Conservation (phyloP, 352 stramenopile species). For the Blastocystis sp. region DNA sequence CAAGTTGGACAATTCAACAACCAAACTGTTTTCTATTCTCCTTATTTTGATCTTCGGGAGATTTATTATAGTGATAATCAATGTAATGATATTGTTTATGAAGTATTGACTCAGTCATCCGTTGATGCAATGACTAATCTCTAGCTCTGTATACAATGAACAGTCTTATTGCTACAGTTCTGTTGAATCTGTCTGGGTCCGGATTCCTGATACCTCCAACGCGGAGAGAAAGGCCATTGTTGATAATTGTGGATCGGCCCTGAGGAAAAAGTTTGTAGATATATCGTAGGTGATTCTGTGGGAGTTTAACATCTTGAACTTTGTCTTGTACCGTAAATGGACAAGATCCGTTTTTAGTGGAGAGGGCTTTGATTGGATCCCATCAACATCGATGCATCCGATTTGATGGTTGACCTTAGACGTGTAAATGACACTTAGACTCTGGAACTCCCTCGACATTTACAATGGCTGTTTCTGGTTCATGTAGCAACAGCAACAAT, state of each 20-base stretch:
- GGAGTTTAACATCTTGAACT: background rate
- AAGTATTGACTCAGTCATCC: background rate
- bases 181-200: background rate
- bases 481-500: background rate
- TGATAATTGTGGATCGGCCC: slow-evolving; percentile 1
- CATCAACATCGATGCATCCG: background rate
- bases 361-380: background rate
- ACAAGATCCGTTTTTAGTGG: background rate
- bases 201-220: background rate
- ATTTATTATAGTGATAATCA: background rate
- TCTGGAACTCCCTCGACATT: background rate
- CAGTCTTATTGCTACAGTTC: background rate
- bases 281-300: background rate
- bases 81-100: background rate
- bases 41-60: slow-evolving; percentile 7
- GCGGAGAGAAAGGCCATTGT: background rate
- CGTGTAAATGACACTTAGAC: background rate
- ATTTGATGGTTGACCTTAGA: background rate
- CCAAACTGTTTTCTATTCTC: slow-evolving; percentile 14
- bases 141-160: background rate
- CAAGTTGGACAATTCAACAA: background rate
- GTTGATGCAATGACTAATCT: background rate
- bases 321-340: background rate
- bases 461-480: background rate
- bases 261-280: slow-evolving; percentile 19